Evolutionary conservation across 768 basidiomycete species (phyloP), one percentile per base, ranked within the genome.

Genomic region (Lactarius hengduanensis): DNA sequence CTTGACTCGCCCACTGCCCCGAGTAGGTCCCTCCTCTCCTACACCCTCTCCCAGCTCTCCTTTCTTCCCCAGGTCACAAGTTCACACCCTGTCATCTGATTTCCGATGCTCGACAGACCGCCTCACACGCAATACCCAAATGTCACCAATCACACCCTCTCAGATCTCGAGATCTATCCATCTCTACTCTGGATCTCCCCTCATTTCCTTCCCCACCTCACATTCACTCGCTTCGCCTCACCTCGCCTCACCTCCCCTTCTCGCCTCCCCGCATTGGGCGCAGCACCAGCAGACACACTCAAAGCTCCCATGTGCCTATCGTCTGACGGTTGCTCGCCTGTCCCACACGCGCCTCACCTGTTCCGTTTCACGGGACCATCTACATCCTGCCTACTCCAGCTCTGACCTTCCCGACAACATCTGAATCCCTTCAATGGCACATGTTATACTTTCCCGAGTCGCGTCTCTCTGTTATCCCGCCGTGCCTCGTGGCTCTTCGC

Each of bases 71-170:
- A 15, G 56, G 64, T 61, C 65, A 66, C 65, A 66, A 60, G 54
- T 30, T 54, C 61, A 47, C 61, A 56, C 65, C 65, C 61, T 67
- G 66, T 63, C 66, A 67, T 67, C 57, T 59, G 57, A 59, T 63
- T 55, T 59, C 50, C 64, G 47, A 59, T 55, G 59, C 64, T 41
- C n/a, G 59, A 57, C 59, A 32, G n/a, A 50, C 41, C 30, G 30
- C 59, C 58, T 34, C 61, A 47, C 62, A 43, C 28, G 47, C 65
- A 38, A 38, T 38, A 4, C 11, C 36, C 36, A n/a, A 59, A 55
- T 56, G 62, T 59, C 58, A 63, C 66, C 66, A 67, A 67, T 67
- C 66, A 67, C 66, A 67, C 59, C 65, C 54, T 59, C 53, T 55
- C 66, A 22, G 62, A 67, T 67, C 62, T 63, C 20, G 22, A 59